Base-by-base conservation (phyloP, 208 protist species). In the Trypanosoma rangeli region DNA sequence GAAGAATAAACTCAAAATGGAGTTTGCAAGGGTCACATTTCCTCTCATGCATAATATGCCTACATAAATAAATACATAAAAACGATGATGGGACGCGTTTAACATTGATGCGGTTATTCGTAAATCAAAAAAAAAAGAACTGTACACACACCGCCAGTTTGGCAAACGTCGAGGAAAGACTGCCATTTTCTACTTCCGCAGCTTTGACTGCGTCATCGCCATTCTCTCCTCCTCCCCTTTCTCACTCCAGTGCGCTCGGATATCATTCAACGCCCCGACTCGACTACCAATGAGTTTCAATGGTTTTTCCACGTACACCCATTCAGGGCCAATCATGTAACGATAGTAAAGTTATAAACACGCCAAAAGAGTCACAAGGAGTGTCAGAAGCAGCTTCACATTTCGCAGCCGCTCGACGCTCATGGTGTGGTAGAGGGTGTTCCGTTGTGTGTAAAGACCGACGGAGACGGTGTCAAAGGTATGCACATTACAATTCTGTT, bases 391-490 rank as follows among this genome's bases (percentile, higher is more conserved):
- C 1, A 94, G 58, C 79, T 96, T 96, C 60, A 93, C 54, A 58
- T 96, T 94, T 48, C 91, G 91, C 46, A 96, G 71, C 44, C 91
- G 74, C 70, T 96, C 86, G 35, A 83, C 79, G 54, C 76, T 79
- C 74, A 93, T 86, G n/a, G 91, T 94, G 78, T 96, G 91, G 64
- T 94, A 96, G 22, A 93, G 79, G 16, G 87, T 94, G 67, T 79
- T 94, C 16, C 91, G 86, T 80, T 96, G 91, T 29, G 84, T 87
- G 65, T 96, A 91, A 26, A 96, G 77, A 15, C 86, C 86, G 10
- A 92, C 84, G 13, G 86, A 93, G 53, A 96, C 77, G 31, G 91
- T 94, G 68, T 96, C 91, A 71, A 96, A 96, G 24, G 91, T 96
- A 64, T 88, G 80, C 10, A 94, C 88, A 68, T 96, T 96, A 64